A percentile compares a stretch with the other conserved stretches of the same genome.
Evolutionary conservation across 2,329 filamentous ascomycete genomes (phyloP).

Genomic region (Fusarium armeniacum): DNA sequence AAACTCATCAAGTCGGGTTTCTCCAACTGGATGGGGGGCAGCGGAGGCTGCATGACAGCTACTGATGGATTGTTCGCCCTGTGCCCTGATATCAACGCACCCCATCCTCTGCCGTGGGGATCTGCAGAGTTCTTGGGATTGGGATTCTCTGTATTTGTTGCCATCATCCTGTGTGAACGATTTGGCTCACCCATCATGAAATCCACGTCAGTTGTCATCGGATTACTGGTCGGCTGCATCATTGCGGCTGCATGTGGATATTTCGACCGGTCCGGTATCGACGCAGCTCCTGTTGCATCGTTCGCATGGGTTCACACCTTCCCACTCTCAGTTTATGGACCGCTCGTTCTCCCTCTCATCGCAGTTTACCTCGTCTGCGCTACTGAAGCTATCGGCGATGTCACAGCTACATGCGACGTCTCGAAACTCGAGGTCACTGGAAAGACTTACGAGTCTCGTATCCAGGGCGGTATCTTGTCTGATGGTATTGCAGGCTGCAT

Average conservation of each 20-base stretch:
- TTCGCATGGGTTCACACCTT: conserved; percentile 88
- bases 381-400: conserved; percentile 84
- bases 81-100: conserved; percentile 77
- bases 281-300: conserved; percentile 76
- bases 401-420: conserved; percentile 86
- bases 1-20: conserved; percentile 79
- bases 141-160: conserved; percentile 83
- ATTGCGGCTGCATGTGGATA: conserved; percentile 84
- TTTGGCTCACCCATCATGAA: conserved; percentile 90
- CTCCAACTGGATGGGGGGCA: conserved; percentile 83
- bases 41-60: conserved; percentile 67
- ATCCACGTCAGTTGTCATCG: conserved; percentile 80
- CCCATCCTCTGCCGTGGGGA: conserved; percentile 82
- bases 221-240: conserved; percentile 80
- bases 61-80: conserved; percentile 70
- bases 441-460: conserved; percentile 78
- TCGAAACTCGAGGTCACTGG: conserved; percentile 81
- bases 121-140: conserved; percentile 82
- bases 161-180: conserved; percentile 84
- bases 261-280: conserved; percentile 80
- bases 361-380: conserved; percentile 79
- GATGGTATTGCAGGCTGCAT: conserved; percentile 83
- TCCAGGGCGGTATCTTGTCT: conserved; percentile 83
- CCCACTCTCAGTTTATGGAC: conserved; percentile 77
- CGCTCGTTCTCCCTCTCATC: conserved; percentile 79